Base-by-base conservation (phyloP, 306 rosid genomes). In the Corylus heterophylla region DNA sequence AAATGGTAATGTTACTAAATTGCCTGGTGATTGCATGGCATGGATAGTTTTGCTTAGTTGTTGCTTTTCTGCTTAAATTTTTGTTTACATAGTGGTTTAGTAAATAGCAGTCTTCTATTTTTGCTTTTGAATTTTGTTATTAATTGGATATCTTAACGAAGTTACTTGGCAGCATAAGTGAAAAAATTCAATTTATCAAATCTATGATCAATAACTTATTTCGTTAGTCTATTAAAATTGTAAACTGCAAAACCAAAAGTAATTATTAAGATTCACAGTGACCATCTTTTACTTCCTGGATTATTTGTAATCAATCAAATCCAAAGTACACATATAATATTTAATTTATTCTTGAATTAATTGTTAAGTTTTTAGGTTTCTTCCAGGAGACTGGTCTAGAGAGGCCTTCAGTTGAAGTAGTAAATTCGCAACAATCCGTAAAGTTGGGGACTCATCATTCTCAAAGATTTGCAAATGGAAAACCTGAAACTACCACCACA, bases 351-450 rank as follows among this genome's bases (percentile, higher is more conserved):
- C 62, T 77, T 80, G 78, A 74, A 80, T 74, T 76, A 71, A 67
- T 78, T 77, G 79, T 77, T 80, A 80, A 75, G 73, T 85, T 80
- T 89, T 78, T 89, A 94, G 97, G 96, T 68, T 86, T 77, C 73
- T 9, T 81, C 72, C 83, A 29, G 88, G 82, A 81, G 83, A 79
- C 77, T 77, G 51, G 74, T 71, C 76, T 78, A 50, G 84, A 74
- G 67, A 77, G 62, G 64, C 79, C 91, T 78, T 78, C 90, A 47
- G 66, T 47, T 80, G 90, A 86, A 84, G 84, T 64, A 66, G 78
- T 20, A 50, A 70, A 82, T 61, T 85, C 81, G 50, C 69, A 58
- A 51, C 79, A 83, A 75, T 85, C 89, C 20, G 79, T 73, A 76
- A 84, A 73, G 58, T 48, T 18, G 62, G 79, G 79, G 85, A 74